Conservation (phyloP, 2,329 filamentous ascomycete genomes). For the Claviceps pusilla region DNA sequence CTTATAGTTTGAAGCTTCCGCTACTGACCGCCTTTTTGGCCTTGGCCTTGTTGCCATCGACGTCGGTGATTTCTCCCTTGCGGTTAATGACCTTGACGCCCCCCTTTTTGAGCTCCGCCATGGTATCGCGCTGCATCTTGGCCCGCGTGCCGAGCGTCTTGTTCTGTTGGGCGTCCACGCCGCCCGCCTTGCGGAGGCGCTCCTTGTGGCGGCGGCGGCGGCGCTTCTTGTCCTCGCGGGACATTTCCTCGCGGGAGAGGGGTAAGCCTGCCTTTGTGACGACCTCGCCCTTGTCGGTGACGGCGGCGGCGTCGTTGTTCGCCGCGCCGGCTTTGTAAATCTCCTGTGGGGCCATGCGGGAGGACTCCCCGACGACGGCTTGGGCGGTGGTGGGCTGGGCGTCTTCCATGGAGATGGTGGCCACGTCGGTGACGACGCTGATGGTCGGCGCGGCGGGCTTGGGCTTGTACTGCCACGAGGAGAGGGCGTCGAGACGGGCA, state of each 20-base stretch:
- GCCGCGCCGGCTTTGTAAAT: conserved; percentile 62
- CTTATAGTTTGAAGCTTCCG: conserved; percentile 48
- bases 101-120: conserved; percentile 62
- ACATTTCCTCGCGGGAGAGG: conserved; percentile 72
- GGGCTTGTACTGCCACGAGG: conserved; percentile 90
- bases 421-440: conserved; percentile 76
- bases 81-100: conserved; percentile 85
- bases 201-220: conserved; percentile 73
- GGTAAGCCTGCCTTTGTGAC: conserved; percentile 64
- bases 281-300: conserved; percentile 53
- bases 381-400: conserved; percentile 72
- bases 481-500: conserved; percentile 71
- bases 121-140: conserved; percentile 30
- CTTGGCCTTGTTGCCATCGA: conserved; percentile 64
- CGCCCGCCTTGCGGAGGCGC: conserved; percentile 56
- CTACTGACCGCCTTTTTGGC: conserved; percentile 35
- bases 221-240: conserved; percentile 67
- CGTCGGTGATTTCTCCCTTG: conserved; percentile 71
- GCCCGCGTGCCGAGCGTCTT: conserved; percentile 39
- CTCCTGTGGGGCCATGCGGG: conserved; percentile 83
- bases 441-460: conserved; percentile 69
- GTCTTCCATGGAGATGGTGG: conserved; percentile 90
- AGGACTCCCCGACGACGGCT: conserved; percentile 51
- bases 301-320: conserved; percentile 26
- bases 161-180: conserved; percentile 15